phyloP scores from a whole-genome alignment of 116 monocot genomes.

The Papilionanthe hybrid region DNA sequence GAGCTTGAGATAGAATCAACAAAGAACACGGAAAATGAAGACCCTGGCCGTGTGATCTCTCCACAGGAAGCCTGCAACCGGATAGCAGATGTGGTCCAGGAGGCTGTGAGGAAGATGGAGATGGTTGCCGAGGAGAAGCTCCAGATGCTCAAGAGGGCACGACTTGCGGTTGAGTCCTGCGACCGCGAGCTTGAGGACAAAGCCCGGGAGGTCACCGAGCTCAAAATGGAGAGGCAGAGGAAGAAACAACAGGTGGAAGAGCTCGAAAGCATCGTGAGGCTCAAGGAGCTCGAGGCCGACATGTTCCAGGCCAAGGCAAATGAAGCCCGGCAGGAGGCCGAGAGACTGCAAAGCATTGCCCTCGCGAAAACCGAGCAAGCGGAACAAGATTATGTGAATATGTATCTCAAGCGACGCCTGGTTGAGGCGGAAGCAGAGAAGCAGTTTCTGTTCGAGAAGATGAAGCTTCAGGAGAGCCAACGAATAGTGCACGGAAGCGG shows the following conservation, averaged over 20 bases:
- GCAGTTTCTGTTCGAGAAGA: slow-evolving; percentile 80
- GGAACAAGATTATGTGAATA: slow-evolving; percentile 84
- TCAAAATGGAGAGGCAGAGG: slow-evolving; percentile 74
- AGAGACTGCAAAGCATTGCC: slow-evolving; percentile 80
- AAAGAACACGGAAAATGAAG: slow-evolving; percentile 50
- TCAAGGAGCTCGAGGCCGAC: slow-evolving; percentile 90
- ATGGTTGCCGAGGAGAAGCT: slow-evolving; percentile 81
- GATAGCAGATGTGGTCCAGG: slow-evolving; percentile 90
- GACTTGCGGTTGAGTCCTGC: slow-evolving; percentile 69
- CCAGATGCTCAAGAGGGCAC: slow-evolving; percentile 54
- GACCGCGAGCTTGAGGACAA: slow-evolving; percentile 90
- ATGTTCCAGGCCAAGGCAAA: slow-evolving; percentile 94
- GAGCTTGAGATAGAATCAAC: slow-evolving; percentile 71
- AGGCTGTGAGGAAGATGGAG: slow-evolving; percentile 93
- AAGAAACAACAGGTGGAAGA: slow-evolving; percentile 87
- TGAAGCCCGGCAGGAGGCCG: slow-evolving; percentile 81
- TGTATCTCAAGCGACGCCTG: slow-evolving; percentile 76
- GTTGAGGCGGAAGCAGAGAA: slow-evolving; percentile 92
- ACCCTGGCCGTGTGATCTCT: slow-evolving; percentile 52
- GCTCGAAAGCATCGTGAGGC: slow-evolving; percentile 85
- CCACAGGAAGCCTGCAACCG: slow-evolving; percentile 80
- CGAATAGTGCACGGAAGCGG: slow-evolving; percentile 28
- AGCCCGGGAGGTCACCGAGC: slow-evolving; percentile 61
- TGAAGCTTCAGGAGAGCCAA: slow-evolving; percentile 86
- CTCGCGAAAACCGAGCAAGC: slow-evolving; percentile 75